Percentiles rank a stretch among this genome's conserved stretches.
These are phyloP conservation scores for Acanthamoeba royreba DNA, from an alignment of 208 protist species.

Conservation along the genomic window DNA sequence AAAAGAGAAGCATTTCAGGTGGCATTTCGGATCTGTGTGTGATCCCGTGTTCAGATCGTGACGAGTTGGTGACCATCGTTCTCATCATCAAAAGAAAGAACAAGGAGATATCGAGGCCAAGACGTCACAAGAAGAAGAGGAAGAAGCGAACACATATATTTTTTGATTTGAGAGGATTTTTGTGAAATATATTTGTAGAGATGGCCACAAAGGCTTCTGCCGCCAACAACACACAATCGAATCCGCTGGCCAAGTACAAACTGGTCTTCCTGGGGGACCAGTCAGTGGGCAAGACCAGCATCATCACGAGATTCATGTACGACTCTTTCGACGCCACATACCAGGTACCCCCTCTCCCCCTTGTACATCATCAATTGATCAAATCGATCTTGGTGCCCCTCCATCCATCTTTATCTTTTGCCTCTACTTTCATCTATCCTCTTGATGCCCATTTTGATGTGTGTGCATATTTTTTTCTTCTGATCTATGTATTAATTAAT, in stretches of 20 bases:
- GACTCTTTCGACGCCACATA: slow-evolving; percentile 93
- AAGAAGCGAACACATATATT: too few species aligned
- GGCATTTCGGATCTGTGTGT: too few species aligned
- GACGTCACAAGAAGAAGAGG: too few species aligned
- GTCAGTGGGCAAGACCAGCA: slow-evolving; percentile 95
- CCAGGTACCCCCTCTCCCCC: slow-evolving; percentile 49
- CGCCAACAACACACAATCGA: too few species aligned
- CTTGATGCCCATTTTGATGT: background rate
- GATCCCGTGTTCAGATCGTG: too few species aligned
- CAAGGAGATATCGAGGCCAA: too few species aligned
- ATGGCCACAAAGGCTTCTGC: too few species aligned
- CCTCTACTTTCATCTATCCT: background rate
- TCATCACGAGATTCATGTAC: slow-evolving; percentile 98
- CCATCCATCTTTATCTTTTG: background rate
- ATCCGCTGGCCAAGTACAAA: slow-evolving; percentile 91
- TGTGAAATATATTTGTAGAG: too few species aligned
- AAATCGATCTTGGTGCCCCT: background rate
- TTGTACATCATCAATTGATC: background rate
- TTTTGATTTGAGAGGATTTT: too few species aligned
- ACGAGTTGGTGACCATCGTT: too few species aligned
- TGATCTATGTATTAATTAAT: background rate
- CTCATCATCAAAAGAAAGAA: too few species aligned
- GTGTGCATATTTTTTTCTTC: background rate
- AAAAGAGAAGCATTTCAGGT: too few species aligned
- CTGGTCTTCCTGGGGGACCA: slow-evolving; percentile 96